Base-by-base conservation (phyloP, 495 filamentous ascomycete genomes). In the Podospora bellae-mahoneyi region DNA sequence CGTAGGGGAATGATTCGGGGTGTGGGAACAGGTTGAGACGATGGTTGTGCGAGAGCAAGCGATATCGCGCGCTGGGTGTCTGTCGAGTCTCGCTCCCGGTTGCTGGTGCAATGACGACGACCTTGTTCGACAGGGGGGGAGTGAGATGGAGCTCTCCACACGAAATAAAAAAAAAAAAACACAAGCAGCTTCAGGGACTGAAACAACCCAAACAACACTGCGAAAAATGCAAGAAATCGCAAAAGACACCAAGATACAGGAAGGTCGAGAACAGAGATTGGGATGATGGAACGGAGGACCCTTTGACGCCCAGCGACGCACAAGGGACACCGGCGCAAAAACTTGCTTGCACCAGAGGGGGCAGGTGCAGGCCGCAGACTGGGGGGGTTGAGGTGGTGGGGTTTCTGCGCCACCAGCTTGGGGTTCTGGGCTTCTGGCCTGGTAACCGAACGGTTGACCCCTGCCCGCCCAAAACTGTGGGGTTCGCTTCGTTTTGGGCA, bases 371-470 rank as follows among this genome's bases (percentile, higher is more conserved):
- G 32, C 27, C 15, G 59, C 60, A 57, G 19, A 34, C 16, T 16
- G 44, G 26, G 34, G n/a, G 30, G 62, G 23, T 23, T 23, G 23
- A 27, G 26, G 23, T 39, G 66, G 66, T 65, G 64, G 63, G 53
- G 64, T 65, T 34, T 15, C 20, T 4, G 28, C 56, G 48, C 34
- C 62, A 60, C 28, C 27, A 32, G 30, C 30, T 7, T 32, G 30
- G 30, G 30, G 4, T 32, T 32, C 30, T 32, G 30, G 63, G 26
- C 59, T 61, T 73, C 68, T 73, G 71, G 68, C 71, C 71, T 66
- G 69, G 71, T 71, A 71, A 74, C 72, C 64, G 66, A 71, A 74
- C 72, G 58, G 66, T 53, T 58, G 20, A 57, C 23, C 32, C 55
- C 55, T 58, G n/a, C 55, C n/a, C 55, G 55, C 18, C 55, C n/a